phyloP scores from a whole-genome alignment of 73 alveolate species.

The Blepharisma stoltei region DNA sequence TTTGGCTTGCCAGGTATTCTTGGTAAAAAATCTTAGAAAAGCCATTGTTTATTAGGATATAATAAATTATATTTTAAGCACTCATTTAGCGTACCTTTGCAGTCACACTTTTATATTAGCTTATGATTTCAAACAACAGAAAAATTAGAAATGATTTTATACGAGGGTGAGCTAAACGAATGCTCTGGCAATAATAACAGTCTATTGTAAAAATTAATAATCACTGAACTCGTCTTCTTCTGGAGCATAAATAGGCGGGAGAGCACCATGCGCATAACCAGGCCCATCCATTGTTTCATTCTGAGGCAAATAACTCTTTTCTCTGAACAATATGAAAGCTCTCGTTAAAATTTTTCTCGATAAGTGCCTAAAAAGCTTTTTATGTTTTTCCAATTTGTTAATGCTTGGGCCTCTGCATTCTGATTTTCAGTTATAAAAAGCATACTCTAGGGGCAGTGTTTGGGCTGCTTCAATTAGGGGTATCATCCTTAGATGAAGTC shows the following conservation, averaged over 20 bases:
- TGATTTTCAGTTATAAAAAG: background rate
- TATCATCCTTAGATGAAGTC: constrained; percentile 12
- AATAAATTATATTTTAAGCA: too few relatives aligned
- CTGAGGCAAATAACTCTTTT: background rate
- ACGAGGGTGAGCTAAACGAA: too few relatives aligned
- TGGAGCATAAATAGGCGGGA: background rate
- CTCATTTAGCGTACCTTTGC: too few relatives aligned
- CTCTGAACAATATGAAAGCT: background rate
- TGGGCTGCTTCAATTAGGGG: background rate
- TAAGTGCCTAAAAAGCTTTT: background rate
- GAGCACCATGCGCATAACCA: constrained; percentile 20
- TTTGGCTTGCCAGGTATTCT: too few relatives aligned
- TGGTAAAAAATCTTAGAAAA: too few relatives aligned
- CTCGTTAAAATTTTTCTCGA: background rate
- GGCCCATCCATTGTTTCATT: constrained; percentile 12
- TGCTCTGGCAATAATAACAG: too few relatives aligned
- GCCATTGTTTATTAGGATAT: too few relatives aligned
- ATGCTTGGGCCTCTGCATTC: background rate
- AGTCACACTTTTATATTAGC: too few relatives aligned
- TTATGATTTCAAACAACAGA: too few relatives aligned
- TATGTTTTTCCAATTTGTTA: background rate
- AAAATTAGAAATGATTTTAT: too few relatives aligned
- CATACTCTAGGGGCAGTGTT: background rate
- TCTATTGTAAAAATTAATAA: too few relatives aligned
- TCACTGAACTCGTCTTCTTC: background rate